These are phyloP conservation scores for Podospora sp. DNA, from an alignment of 495 filamentous ascomycete genomes.

Conservation along the genomic window DNA sequence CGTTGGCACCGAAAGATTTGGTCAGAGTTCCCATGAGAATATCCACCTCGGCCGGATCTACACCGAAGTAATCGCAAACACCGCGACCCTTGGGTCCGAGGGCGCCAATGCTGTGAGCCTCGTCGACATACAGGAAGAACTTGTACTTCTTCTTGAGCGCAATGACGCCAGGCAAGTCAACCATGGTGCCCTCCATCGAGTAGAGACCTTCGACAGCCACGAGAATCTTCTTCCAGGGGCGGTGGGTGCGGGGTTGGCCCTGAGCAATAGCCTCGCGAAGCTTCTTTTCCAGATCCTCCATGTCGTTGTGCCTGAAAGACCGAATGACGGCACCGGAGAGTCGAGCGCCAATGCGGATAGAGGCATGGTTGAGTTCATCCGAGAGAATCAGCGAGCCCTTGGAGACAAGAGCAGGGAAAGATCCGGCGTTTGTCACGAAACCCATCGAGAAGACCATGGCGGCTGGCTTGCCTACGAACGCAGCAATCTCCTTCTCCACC, in stretches of 20 bases:
- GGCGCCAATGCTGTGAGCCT: slow-evolving; percentile 95
- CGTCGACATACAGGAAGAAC: slow-evolving; percentile 92
- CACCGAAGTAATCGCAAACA: slow-evolving; percentile 94
- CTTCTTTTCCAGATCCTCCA: slow-evolving; percentile 78
- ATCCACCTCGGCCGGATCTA: slow-evolving; percentile 86
- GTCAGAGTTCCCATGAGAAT: slow-evolving; percentile 98
- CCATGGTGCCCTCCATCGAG: slow-evolving; percentile 99
- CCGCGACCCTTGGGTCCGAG: slow-evolving; percentile 85
- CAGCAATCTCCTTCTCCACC: slow-evolving; percentile 84
- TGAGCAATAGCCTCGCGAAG: slow-evolving; percentile 92
- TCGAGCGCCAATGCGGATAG: slow-evolving; percentile 92
- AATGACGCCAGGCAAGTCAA: slow-evolving; percentile 85
- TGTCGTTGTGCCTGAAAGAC: slow-evolving; percentile 98
- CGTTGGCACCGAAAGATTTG: slow-evolving; percentile 98
- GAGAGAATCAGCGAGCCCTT: slow-evolving; percentile 94
- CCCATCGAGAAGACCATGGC: slow-evolving; percentile 99
- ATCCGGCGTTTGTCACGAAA: slow-evolving; percentile 88
- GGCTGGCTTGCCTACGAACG: slow-evolving; percentile 89
- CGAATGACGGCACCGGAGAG: slow-evolving; percentile 91
- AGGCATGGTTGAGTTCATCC: slow-evolving; percentile 96
- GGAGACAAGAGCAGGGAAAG: slow-evolving; percentile 86
- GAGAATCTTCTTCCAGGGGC: slow-evolving; percentile 98
- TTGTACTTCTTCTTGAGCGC: slow-evolving; percentile 92
- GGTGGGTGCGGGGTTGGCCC: slow-evolving; percentile 93
- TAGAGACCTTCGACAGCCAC: slow-evolving; percentile 96